phyloP scores from a whole-genome alignment of 2,329 filamentous ascomycete species.

The Drechslerella dactyloides region DNA sequence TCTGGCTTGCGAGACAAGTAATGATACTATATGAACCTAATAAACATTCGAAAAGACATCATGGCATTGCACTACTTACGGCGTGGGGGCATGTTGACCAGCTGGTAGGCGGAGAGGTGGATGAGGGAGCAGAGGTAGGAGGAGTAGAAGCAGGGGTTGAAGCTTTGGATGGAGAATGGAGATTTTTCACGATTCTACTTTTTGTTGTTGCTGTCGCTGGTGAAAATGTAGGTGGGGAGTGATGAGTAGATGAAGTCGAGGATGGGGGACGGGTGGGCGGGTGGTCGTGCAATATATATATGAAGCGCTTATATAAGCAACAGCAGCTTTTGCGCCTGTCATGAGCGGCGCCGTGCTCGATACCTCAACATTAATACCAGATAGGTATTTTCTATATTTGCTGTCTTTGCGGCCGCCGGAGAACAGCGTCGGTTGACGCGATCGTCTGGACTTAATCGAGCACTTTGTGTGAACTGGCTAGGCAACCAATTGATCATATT shows the following conservation, averaged over 20 bases:
- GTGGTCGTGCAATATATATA: too few relatives aligned
- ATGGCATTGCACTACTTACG: constrained; percentile 3
- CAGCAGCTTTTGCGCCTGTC: too few relatives aligned
- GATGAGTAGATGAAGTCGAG: too few relatives aligned
- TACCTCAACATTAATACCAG: too few relatives aligned
- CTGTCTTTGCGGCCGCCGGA: background rate
- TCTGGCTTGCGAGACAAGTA: too few relatives aligned
- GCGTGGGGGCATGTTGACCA: background rate
- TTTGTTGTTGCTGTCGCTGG: too few relatives aligned
- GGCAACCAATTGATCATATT: background rate
- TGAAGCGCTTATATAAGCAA: too few relatives aligned
- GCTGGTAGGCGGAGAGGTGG: background rate
- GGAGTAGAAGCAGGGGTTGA: background rate
- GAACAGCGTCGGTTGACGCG: background rate
- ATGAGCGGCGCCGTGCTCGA: too few relatives aligned
- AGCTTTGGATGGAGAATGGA: background rate
- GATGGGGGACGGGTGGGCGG: too few relatives aligned
- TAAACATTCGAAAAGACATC: background rate
- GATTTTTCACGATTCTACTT: constrained; percentile 1
- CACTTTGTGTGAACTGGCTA: background rate
- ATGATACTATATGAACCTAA: background rate
- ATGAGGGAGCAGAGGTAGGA: background rate
- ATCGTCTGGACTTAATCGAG: too few relatives aligned
- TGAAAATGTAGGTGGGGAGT: too few relatives aligned
- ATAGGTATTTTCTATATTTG: constrained; percentile 6